These are phyloP conservation scores for Ascochyta lentis DNA, from an alignment of 2,329 filamentous ascomycete species.

Conservation along the genomic window DNA sequence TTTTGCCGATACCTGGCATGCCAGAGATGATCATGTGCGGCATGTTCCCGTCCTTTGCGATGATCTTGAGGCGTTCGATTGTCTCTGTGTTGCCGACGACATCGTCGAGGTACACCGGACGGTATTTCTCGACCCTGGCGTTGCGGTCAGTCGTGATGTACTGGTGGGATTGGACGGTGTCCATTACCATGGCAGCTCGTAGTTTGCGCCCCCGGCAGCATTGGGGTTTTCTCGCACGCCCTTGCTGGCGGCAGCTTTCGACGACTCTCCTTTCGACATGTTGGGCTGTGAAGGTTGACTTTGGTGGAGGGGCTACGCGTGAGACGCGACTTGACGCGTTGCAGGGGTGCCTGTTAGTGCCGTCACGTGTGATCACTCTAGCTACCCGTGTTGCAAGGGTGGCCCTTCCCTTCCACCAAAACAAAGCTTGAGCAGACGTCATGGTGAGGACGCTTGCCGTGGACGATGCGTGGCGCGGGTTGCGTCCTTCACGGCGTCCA, in stretches of 20 bases:
- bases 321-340: constrained; percentile 28
- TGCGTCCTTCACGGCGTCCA: neutral
- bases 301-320: constrained; percentile 34
- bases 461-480: neutral
- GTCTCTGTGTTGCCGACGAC: constrained; percentile 98
- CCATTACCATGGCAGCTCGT: constrained; percentile 79
- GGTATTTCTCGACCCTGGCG: constrained; percentile 94
- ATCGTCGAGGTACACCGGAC: constrained; percentile 92
- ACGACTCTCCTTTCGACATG: constrained; percentile 59
- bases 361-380: constrained; percentile 22
- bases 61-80: constrained; percentile 95
- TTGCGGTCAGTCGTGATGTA: constrained; percentile 17
- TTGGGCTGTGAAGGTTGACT: constrained; percentile 21
- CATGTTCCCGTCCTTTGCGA: constrained; percentile 98
- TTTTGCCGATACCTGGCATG: constrained; percentile 99
- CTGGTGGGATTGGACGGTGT: neutral
- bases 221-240: constrained; percentile 52
- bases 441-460: neutral
- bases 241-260: constrained; percentile 54
- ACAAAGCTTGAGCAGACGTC: neutral
- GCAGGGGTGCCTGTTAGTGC: constrained; percentile 21
- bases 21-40: constrained; percentile 99
- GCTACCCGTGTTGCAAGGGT: neutral
- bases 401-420: neutral
- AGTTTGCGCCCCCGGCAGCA: constrained; percentile 56